Evolutionary conservation across 2,329 filamentous ascomycete species (phyloP), one percentile per base, ranked within the genome.

Genomic region (Ascochyta fabae): DNA sequence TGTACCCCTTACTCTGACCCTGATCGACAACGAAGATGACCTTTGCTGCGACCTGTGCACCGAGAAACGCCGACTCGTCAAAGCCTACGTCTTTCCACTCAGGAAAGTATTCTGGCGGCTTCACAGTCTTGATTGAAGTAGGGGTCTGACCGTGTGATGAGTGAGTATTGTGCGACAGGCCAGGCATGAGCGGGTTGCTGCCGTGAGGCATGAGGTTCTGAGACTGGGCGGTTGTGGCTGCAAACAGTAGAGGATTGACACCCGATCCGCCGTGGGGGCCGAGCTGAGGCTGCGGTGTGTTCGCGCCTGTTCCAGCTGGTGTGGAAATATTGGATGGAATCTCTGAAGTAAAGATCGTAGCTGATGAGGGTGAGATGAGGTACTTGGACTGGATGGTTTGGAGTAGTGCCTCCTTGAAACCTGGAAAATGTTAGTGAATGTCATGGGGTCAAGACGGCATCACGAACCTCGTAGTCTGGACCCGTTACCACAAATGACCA

Each of bases 341-440:
- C 76, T 99, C 95, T 22, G 92, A 96, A 33, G 93, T 96, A 82
- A 98, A 98, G 69, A 98, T 98, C 38, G 93, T 97, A 46, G 92
- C 92, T 1, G 92, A 94, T 26, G 89, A 93, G 0, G 95, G 95
- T 2, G 93, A 96, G 64, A 99, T 88, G 49, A 97, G 84, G 75
- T 96, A 95, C 62, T 93, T 92, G 44, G 88, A 84, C 34, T 85
- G 85, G 33, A 99, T 84, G 0, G 88, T 92, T 66, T 89, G 84
- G 34, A 98, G 75, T 43, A 99, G 87, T 64, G 94, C 91, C 67
- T 97, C 92, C 64, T 90, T 93, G 74, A 99, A 94, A 5, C 95
- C 92, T 79, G 34, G 9, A 16, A 12, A 7, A 4, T 54, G 58
- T 75, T 80, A 66, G 81, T 3, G 15, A 31, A n/a, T 13, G 29